Evolutionary conservation across 2,329 filamentous ascomycete species (phyloP), one percentile per base, ranked within the genome.

Genomic region (Cladophialophora yegresii): DNA sequence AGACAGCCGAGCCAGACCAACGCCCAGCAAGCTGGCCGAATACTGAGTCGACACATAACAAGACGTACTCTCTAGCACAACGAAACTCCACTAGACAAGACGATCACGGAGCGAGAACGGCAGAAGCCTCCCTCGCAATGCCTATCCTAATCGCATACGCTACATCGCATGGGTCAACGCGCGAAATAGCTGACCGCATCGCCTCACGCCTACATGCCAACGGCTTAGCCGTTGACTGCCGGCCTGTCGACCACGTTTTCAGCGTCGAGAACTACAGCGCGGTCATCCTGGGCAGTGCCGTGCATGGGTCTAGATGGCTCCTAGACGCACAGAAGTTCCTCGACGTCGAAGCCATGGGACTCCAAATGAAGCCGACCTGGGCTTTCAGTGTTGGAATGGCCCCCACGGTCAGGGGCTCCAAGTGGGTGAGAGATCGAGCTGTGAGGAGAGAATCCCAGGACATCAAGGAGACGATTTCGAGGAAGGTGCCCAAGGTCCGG

Each of bases 261-360:
- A 66, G 64, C 47, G 66, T 68, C 43, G 66, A 66, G 23, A 68
- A 66, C 56, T 68, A 68, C 49, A 64, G 56, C 23, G 66, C 66
- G 16, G 66, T 68, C 49, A 66, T 68, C 45, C 59, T 68, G 32
- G 66, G 66, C 20, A 68, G 66, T 50, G 64, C 66, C 13, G 59
- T 68, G 30, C 61, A 66, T 22, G 40, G 47, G 1, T 53, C 59
- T 10, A 57, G 45, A 45, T 68, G 66, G 66, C 62, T 68, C 8
- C 26, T 66, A 16, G 66, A 68, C 56, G 66, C 63, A 9, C 50
- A 61, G n/a, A 64, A 62, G 54, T 68, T 68, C 33, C 61, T 68
- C 49, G 66, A 68, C 49, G 28, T 68, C 47, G 66, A 68, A 26
- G 58, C 61, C 64, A 62, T 66, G 61, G 64, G 64, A 13, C 64